Base-by-base conservation (phyloP, 352 stramenopile genomes). In the Elongisporangium prolatum region DNA sequence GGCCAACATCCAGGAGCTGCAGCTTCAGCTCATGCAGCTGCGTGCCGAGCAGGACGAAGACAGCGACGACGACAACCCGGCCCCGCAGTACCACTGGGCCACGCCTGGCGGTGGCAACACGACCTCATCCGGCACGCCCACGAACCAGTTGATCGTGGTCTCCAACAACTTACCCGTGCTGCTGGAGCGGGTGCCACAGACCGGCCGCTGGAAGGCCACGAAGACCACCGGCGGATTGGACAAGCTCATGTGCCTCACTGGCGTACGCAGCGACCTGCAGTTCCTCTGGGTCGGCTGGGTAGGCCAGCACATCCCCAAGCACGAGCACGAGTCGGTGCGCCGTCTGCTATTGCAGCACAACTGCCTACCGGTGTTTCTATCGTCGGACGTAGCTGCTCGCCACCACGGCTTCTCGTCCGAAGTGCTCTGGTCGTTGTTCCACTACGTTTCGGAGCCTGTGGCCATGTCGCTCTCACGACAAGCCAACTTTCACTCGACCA, bases 271-370 rank as follows among this genome's bases (percentile, higher is more conserved):
- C 37, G 74, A 91, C 28, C 68, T 89, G 51, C 72, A 84, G 56
- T 91, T 96, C 44, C 55, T 96, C 28, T 97, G 89, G 89, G 86
- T 97, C 52, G 89, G 89, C 17, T 95, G 86, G 84, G 77, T 96
- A 56, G 89, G 86, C n/a, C 80, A 91, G 60, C 80, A 95, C 50
- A 90, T 96, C 48, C 79, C 75, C 49, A 88, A 93, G 63, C 67
- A 77, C 57, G 88, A 96, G 61, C 82, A 87, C 55, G 83, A 91
- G 50, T 80, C 77, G 4, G 79, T 88, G 44, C 71, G 82, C 18
- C 72, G 82, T 0, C 67, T 96, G 25, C 52, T 95, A 50, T 61
- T 92, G 58, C 83, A 97, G 60, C 83, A 96, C 72, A 93, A 92
- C 52, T 96, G 84, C 37, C 64, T 95, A 13, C 88, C 88, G 0